Conservation (phyloP, 331 rosid genomes). For the Rosa hybrid region DNA sequence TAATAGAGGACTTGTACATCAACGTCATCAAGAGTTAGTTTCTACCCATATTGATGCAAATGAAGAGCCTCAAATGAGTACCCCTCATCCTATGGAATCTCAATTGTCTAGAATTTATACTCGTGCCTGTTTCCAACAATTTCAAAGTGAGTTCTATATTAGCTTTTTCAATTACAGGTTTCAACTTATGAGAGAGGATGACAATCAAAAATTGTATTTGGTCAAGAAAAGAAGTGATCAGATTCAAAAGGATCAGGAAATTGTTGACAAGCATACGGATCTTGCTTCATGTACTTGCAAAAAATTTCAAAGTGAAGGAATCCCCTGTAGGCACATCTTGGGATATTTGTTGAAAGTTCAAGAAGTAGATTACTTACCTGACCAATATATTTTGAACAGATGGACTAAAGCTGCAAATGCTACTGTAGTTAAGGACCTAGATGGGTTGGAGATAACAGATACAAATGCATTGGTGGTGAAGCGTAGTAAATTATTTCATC, state of each 20-base stretch:
- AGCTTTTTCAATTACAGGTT: too few species aligned
- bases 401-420: neutral
- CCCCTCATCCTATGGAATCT: neutral
- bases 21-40: neutral
- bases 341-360: neutral
- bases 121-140: neutral
- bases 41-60: neutral
- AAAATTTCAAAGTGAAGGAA: neutral
- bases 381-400: neutral
- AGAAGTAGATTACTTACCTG: neutral
- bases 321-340: neutral
- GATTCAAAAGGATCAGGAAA: too few species aligned
- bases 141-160: too few species aligned
- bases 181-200: too few species aligned
- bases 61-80: neutral
- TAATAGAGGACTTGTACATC: neutral
- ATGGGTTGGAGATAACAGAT: neutral
- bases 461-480: neutral
- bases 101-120: neutral
- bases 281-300: neutral
- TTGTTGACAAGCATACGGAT: neutral
- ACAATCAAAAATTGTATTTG: too few species aligned
- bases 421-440: neutral
- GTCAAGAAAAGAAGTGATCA: too few species aligned
- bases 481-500: neutral